These are phyloP conservation scores for Stephania yunnanensis DNA, from an alignment of 164 flowering plant genomes.

Conservation along the genomic window DNA sequence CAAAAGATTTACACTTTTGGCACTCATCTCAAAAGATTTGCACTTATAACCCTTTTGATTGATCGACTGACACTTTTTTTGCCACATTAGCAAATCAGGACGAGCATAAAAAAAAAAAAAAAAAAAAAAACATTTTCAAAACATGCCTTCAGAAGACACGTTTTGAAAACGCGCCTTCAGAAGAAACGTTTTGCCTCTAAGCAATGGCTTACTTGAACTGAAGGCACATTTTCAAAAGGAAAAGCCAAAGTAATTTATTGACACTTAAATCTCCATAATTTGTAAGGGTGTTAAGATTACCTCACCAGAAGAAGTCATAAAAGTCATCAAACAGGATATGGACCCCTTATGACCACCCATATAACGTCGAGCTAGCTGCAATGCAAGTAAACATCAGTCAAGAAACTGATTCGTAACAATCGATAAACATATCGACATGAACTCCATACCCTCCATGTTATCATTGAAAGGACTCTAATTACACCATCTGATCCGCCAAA, in stretches of 20 bases:
- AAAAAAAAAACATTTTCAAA: too few species aligned
- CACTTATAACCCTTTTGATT: too few species aligned
- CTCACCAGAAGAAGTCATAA: constrained; percentile 97
- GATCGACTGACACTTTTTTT: too few species aligned
- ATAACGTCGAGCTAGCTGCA: constrained; percentile 92
- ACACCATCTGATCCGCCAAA: constrained; percentile 99
- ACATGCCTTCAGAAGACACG: too few species aligned
- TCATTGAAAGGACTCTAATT: constrained; percentile 96
- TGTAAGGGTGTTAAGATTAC: constrained; percentile 26
- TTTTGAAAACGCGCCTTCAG: too few species aligned
- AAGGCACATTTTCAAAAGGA: background rate
- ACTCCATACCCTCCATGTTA: constrained; percentile 86
- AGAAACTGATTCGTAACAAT: background rate
- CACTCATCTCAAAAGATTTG: too few species aligned
- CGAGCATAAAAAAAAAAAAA: too few species aligned
- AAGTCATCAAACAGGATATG: constrained; percentile 87
- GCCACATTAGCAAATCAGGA: too few species aligned
- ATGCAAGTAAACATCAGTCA: background rate
- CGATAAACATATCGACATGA: constrained; percentile 8
- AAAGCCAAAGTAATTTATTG: background rate
- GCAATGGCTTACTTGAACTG: too few species aligned
- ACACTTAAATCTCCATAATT: too few species aligned
- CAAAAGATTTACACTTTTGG: too few species aligned
- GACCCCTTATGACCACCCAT: constrained; percentile 98
- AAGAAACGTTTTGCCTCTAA: too few species aligned